Evolutionary conservation across 352 stramenopile genomes (phyloP), one percentile per base, ranked within the genome.

Genomic region (Phytophthora pluvialis): DNA sequence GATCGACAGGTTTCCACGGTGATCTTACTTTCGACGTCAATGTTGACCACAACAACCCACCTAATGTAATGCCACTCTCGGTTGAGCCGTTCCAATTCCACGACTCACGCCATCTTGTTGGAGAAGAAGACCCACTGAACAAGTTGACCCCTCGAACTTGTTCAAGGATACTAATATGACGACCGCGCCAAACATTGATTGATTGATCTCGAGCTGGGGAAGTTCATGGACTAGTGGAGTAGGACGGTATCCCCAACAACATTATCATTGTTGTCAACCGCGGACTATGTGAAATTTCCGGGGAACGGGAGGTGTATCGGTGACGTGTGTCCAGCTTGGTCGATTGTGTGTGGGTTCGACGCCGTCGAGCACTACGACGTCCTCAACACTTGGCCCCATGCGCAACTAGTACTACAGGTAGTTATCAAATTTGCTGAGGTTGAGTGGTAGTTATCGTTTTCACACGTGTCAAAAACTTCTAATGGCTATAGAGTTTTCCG

Each of bases 341-440:
- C 28, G 47, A 65, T 21, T 21, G 21, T 21, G 21, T 21, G 21
- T 21, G 21, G 21, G 21, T 21, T 21, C 18, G 57, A 65, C 18
- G 46, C 21, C 15, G 29, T 31, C 28, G 57, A 65, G 39, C 57
- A 65, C 29, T 65, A 65, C n/a, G 57, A 65, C 40, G 13, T 65
- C 9, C 47, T 65, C 31, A 65, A 65, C 26, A 59, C 47, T 6
- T 28, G 21, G 21, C 21, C 21, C 21, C 21, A 21, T 21, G 21
- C 21, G 21, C 21, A 21, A 1, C 21, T 2, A 21, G 21, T 21
- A 21, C 21, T 21, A 21, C 21, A 21, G 21, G 21, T 21, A 21
- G 21, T 21, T 21, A 21, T 21, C 21, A 21, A 21, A 21, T 21
- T 21, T 21, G 21, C 21, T 21, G 21, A 21, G 21, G 21, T 21